Percentiles rank a stretch among this genome's conserved stretches.
Evolutionary conservation across 345 rosid species (phyloP).

Genomic region (Brassica napus): Da-Ae NC_063448.1:3501501-3502000

Average conservation of each 20-base stretch:
- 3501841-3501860: conserved; percentile 1
- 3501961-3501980: background rate
- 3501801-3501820: conserved; percentile 23
- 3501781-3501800: background rate
- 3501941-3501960: conserved; percentile 17
- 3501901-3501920: conserved; percentile 22
- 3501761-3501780: background rate
- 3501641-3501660: too few relatives aligned
- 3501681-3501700: too few relatives aligned
- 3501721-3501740: background rate
- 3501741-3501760: background rate
- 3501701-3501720: background rate
- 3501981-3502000: background rate
- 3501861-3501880: background rate
- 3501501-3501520: too few relatives aligned
- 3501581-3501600: too few relatives aligned
- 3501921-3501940: conserved; percentile 5
- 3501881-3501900: conserved; percentile 3
- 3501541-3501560: too few relatives aligned
- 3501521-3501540: too few relatives aligned
- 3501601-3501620: too few relatives aligned
- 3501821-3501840: conserved; percentile 26
- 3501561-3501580: too few relatives aligned
- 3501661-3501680: too few relatives aligned
- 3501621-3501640: too few relatives aligned